phyloP scores from a whole-genome alignment of 768 basidiomycete species.

The Kwoniella shandongensis region DNA sequence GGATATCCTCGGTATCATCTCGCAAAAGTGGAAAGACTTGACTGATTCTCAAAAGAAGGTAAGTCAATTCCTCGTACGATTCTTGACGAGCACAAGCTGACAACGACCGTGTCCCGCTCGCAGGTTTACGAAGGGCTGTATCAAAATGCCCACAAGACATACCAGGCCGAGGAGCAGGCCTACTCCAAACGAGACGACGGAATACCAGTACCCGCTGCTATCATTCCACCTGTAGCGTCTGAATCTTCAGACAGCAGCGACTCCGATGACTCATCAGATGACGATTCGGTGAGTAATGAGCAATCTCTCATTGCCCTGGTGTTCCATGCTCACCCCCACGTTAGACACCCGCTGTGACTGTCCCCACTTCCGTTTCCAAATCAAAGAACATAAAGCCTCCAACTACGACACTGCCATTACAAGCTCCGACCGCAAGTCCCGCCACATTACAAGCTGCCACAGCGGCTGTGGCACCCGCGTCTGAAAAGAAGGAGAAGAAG shows the following conservation, averaged over 20 bases:
- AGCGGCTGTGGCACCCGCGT: neutral
- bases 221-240: neutral
- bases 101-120: no score
- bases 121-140: constrained; percentile 63
- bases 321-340: neutral
- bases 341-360: neutral
- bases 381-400: neutral
- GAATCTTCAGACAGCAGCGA: constrained; percentile 7
- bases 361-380: neutral
- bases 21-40: constrained; percentile 72
- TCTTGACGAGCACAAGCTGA: neutral
- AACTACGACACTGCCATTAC: neutral
- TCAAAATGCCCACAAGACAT: constrained; percentile 64
- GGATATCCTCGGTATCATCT: constrained; percentile 71
- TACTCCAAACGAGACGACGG: constrained; percentile 8
- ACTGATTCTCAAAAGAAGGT: constrained; percentile 71
- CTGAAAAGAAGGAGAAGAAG: constrained; percentile 22
- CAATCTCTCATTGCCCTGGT: neutral
- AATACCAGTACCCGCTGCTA: no score
- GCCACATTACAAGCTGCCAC: constrained; percentile 3
- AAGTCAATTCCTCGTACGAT: no score
- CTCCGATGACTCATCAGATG: constrained; percentile 16
- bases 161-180: constrained; percentile 61
- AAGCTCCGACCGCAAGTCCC: constrained; percentile 9
- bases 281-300: constrained; percentile 18